phyloP scores from a whole-genome alignment of 805 yeast species.

The Cyberlindnera maritima region DNA sequence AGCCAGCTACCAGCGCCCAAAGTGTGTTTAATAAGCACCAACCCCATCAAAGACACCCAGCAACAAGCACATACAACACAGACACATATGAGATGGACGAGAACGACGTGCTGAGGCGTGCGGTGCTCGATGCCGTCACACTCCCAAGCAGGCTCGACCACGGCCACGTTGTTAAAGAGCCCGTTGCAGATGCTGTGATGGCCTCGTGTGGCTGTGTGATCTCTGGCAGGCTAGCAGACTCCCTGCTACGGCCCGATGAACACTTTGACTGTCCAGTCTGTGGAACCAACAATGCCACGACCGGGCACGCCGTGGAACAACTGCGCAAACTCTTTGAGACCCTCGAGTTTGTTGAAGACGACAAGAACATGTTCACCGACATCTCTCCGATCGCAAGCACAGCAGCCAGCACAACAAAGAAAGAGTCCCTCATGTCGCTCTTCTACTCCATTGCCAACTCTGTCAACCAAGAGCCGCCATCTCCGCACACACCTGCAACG shows the following conservation, averaged over 20 bases:
- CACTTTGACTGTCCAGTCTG: slow-evolving; percentile 23
- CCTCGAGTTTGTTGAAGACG: slow-evolving; percentile 2
- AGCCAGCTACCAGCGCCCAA: no score
- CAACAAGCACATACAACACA: not conserved
- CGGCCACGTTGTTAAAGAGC: slow-evolving; percentile 8
- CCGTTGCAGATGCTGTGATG: slow-evolving; percentile 27
- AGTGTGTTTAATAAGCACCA: no score
- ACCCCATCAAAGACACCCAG: not conserved
- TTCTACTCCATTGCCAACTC: slow-evolving; percentile 33
- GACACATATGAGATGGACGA: not conserved
- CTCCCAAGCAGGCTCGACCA: slow-evolving; percentile 15
- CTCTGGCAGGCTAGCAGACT: slow-evolving; percentile 30
- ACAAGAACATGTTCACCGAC: slow-evolving; percentile 1
- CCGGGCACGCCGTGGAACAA: slow-evolving; percentile 13
- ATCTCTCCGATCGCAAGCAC: slow-evolving; percentile 9
- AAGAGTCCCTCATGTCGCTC: slow-evolving; percentile 31
- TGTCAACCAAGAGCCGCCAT: slow-evolving; percentile 9
- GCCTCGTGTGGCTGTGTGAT: slow-evolving; percentile 41
- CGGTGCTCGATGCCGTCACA: slow-evolving; percentile 12
- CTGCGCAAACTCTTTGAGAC: slow-evolving; percentile 17
- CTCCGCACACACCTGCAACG: not conserved
- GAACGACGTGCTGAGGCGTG: slow-evolving; percentile 7
- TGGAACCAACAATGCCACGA: slow-evolving; percentile 3
- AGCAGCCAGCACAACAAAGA: slow-evolving; percentile 15
- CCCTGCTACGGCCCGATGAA: slow-evolving; percentile 17